Base-by-base conservation (phyloP, 306 rosid species). In the Castanopsis chinensis region DNA sequence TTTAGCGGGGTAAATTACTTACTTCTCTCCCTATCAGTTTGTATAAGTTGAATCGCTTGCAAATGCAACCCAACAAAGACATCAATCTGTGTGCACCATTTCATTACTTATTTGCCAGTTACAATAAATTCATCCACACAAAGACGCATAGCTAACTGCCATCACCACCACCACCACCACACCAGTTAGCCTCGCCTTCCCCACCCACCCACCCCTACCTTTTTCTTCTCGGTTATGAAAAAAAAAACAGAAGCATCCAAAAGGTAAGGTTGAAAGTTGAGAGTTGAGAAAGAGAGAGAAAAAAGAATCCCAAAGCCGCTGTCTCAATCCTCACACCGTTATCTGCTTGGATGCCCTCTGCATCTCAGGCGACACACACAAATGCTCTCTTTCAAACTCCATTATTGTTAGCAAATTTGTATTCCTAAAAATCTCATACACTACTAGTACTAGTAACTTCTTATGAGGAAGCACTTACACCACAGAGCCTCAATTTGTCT, bases 271-370 rank as follows among this genome's bases (percentile, higher is more conserved):
- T 28, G 71, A 79, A 74, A 83, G 8, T 75, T 61, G 76, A 79
- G 73, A 80, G 21, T 76, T 41, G 72, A 60, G 77, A 74, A 79
- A 81, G 72, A 75, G 49, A 51, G 43, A 84, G 63, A 65, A 51
- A 53, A 49, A 57, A 65, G 93, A 91, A 89, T 90, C 95, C 88
- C 86, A 30, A 78, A 82, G 72, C 87, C 73, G 74, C 89, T 92
- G 98, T 92, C 96, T 78, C 90, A 90, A 85, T 90, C 94, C 81
- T 84, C 55, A 77, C 90, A 85, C 93, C 92, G 85, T 89, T 94
- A 86, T 94, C 97, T 94, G 86, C 81, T 93, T 86, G 92, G 89
- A 81, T 64, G 70, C 74, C 64, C 63, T 61, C 41, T 51, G 75
- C 54, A 65, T 43, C 72, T 21, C 65, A 76, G 9, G 27, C 52